These are phyloP conservation scores for Cercospora brassicicola DNA, from an alignment of 2,329 filamentous ascomycete species.

Conservation along the genomic window DNA sequence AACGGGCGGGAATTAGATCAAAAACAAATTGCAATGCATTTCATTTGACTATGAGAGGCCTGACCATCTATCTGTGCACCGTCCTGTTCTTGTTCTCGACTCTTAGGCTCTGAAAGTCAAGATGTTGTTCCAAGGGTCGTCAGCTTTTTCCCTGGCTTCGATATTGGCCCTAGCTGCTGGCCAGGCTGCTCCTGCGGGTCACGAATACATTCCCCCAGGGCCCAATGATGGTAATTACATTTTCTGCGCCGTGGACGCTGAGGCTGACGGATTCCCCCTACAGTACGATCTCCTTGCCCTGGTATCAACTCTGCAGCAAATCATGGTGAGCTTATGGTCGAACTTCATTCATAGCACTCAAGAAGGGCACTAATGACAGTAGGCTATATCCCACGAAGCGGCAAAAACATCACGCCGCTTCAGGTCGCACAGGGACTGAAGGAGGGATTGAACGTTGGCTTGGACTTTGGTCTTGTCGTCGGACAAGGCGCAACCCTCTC, in stretches of 20 bases:
- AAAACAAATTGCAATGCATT: not conserved
- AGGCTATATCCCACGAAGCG: conserved; percentile 30
- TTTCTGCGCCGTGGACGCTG: not conserved
- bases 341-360: not conserved
- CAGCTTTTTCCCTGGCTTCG: not conserved
- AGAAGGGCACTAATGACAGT: not conserved
- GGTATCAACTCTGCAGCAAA: conserved; percentile 19
- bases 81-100: not conserved
- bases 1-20: not conserved
- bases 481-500: conserved; percentile 28
- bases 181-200: not conserved
- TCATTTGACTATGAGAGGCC: not conserved
- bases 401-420: conserved; percentile 29
- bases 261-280: not conserved
- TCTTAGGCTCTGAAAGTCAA: not conserved
- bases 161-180: not conserved
- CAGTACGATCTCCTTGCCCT: conserved; percentile 19
- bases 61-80: not conserved
- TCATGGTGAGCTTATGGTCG: not conserved
- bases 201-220: not conserved
- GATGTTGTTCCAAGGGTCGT: not conserved
- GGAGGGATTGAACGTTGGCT: conserved; percentile 30
- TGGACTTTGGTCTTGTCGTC: conserved; percentile 29
- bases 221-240: not conserved
- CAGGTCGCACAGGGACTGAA: conserved; percentile 26